Conservation (phyloP, 805 yeast species). For the Ogataea populi-albae region DNA sequence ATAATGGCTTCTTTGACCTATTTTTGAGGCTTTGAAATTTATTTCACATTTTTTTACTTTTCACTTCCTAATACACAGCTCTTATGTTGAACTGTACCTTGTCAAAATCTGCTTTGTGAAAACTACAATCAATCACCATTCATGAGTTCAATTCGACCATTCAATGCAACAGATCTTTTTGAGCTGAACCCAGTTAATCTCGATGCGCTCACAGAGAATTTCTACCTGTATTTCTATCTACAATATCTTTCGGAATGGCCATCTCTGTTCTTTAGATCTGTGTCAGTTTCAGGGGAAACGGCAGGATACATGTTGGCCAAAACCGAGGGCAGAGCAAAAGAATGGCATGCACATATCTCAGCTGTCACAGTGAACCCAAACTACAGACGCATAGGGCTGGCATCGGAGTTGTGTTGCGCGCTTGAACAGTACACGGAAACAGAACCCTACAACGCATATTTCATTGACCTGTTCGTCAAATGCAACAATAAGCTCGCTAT, state of each 20-base stretch:
- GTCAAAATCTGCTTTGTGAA: no score
- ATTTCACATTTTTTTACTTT: no score
- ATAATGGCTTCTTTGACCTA: no score
- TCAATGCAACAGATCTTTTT: slow-evolving; percentile 82
- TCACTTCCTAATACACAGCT: no score
- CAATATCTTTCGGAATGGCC: slow-evolving; percentile 89
- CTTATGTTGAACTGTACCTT: no score
- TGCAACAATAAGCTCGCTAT: slow-evolving; percentile 81
- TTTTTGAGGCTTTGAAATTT: no score
- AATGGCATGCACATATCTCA: slow-evolving; percentile 96
- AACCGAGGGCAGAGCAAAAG: slow-evolving; percentile 78
- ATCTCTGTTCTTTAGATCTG: slow-evolving; percentile 75
- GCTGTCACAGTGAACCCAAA: slow-evolving; percentile 88
- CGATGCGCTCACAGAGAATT: slow-evolving; percentile 90
- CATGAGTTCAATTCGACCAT: slow-evolving; percentile 89
- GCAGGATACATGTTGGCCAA: slow-evolving; percentile 94
- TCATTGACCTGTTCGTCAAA: slow-evolving; percentile 88
- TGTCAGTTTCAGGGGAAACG: slow-evolving; percentile 31
- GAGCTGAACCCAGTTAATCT: slow-evolving; percentile 71
- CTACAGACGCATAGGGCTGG: slow-evolving; percentile 83
- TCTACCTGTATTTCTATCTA: slow-evolving; percentile 76
- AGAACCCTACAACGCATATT: slow-evolving; percentile 74
- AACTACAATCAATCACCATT: no score
- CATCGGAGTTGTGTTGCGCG: slow-evolving; percentile 71
- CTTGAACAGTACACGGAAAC: slow-evolving; percentile 70